Evolutionary conservation across 176 grass and related monocot species (phyloP), one percentile per base, ranked within the genome.

Genomic region (Aegilops bicornis): DNA sequence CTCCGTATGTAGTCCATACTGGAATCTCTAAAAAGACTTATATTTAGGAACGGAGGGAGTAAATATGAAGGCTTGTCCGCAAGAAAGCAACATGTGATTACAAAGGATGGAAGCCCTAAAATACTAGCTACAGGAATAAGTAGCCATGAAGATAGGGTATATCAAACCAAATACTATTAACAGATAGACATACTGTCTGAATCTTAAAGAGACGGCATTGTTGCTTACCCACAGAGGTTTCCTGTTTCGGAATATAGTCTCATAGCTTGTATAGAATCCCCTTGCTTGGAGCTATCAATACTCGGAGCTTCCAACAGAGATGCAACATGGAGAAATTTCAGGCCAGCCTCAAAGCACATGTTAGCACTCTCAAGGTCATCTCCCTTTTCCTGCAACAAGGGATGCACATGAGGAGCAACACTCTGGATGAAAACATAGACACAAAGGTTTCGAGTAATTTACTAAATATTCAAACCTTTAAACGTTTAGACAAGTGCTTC

Each of bases 301-400:
- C 61, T 87, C 54, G 80, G 79, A 92, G 82, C 84, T 82, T 96
- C 96, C 47, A 77, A 94, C 42, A 98, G 90, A 84, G 92, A 94
- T 37, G 91, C 96, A 50, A 81, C 88, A 86, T 98, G 82, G 42
- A 98, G 93, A 91, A 98, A 98, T 78, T 98, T 94, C 50, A 98
- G 90, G 64, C 78, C 87, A 3, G 96, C 96, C 82, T 98, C 91
- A 88, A 98, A 98, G 77, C 91, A 98, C 78, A 98, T 88, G 67
- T 79, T 86, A 79, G 90, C 81, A 35, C 90, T 94, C 69, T 94
- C 91, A 77, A 92, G 83, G 33, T 92, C 91, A 17, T 88, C 81
- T 27, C 90, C 93, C 81, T 95, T 91, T 73, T 59, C 88, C 96
- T 98, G 86, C 76, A 76, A 86, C 35, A 91, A 75, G 37, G 22